Percentiles rank a stretch among this genome's conserved stretches.
These are phyloP conservation scores for Aciculoconidium aculeatum DNA, from an alignment of 805 yeast species.

Conservation along the genomic window DNA sequence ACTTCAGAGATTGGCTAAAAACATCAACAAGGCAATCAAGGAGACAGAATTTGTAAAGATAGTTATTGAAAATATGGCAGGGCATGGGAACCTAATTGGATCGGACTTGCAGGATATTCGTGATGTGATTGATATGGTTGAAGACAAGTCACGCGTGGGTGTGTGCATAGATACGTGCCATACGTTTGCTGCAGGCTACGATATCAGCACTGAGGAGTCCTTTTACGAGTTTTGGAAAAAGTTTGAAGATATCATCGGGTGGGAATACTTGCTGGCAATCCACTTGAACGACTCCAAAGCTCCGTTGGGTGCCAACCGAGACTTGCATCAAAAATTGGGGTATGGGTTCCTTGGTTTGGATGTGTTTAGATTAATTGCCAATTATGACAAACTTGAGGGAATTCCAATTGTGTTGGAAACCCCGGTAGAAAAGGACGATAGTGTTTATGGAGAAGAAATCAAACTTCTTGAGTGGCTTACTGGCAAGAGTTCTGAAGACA, in stretches of 20 bases:
- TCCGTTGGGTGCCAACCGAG: conserved; percentile 84
- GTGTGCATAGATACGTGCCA: conserved; percentile 97
- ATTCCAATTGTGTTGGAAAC: conserved; percentile 87
- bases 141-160: conserved; percentile 81
- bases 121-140: conserved; percentile 70
- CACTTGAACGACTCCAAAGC: conserved; percentile 95
- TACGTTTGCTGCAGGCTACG: conserved; percentile 94
- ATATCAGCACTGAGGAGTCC: conserved; percentile 53
- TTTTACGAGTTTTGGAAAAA: conserved; percentile 67
- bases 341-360: conserved; percentile 86
- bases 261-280: conserved; percentile 67
- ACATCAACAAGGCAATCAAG: conserved; percentile 70
- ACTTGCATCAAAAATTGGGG: conserved; percentile 86
- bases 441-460: conserved; percentile 73
- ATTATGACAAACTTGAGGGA: conserved; percentile 51
- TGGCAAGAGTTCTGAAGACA: conserved; percentile 48
- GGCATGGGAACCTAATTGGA: conserved; percentile 89
- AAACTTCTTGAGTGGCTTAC: conserved; percentile 77
- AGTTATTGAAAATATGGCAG: conserved; percentile 96
- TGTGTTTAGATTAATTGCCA: conserved; percentile 72
- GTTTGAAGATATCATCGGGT: conserved; percentile 72
- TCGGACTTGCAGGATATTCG: conserved; percentile 69
- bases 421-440: conserved; percentile 65
- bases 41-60: conserved; percentile 77
- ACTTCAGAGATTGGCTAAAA: conserved; percentile 62